A percentile compares a stretch with the other conserved stretches of the same genome.
These are phyloP conservation scores for Candida insectorum DNA, from an alignment of 805 yeast species.

Conservation along the genomic window DNA sequence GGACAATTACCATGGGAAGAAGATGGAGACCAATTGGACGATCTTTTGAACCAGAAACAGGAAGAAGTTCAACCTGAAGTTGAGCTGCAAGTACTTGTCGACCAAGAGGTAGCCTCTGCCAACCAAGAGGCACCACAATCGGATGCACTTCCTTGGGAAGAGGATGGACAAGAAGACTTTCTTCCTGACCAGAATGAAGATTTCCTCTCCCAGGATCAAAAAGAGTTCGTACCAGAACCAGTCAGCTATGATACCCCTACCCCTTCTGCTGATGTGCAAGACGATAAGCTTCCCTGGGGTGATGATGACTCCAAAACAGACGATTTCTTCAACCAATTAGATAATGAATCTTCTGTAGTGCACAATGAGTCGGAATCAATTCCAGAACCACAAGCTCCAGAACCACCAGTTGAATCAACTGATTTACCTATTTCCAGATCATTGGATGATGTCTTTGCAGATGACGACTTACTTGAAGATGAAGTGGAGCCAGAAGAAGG, in stretches of 20 bases:
- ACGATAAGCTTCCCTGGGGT: constrained; percentile 1
- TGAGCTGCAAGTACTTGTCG: too few species aligned
- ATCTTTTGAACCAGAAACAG: background rate
- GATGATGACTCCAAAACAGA: background rate
- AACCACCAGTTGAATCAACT: background rate
- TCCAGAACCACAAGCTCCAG: constrained; percentile 1
- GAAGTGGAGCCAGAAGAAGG: too few species aligned
- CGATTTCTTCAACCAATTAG: background rate
- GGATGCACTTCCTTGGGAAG: constrained; percentile 2
- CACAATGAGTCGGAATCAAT: background rate
- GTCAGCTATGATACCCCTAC: too few species aligned
- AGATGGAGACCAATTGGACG: too few species aligned
- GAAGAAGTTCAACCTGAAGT: background rate
- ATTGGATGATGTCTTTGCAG: constrained; percentile 10
- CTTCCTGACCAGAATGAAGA: too few species aligned
- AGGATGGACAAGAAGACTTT: background rate
- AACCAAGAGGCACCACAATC: background rate
- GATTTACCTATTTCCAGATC: background rate
- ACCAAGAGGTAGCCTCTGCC: too few species aligned
- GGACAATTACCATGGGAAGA: constrained; percentile 14
- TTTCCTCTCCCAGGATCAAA: too few species aligned
- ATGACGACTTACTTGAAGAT: too few species aligned
- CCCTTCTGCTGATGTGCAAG: background rate
- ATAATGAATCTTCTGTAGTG: too few species aligned
- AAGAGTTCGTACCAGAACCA: constrained; percentile 1